Base-by-base conservation (phyloP, 805 yeast genomes). In the Debaryomyces prosopidis region DNA sequence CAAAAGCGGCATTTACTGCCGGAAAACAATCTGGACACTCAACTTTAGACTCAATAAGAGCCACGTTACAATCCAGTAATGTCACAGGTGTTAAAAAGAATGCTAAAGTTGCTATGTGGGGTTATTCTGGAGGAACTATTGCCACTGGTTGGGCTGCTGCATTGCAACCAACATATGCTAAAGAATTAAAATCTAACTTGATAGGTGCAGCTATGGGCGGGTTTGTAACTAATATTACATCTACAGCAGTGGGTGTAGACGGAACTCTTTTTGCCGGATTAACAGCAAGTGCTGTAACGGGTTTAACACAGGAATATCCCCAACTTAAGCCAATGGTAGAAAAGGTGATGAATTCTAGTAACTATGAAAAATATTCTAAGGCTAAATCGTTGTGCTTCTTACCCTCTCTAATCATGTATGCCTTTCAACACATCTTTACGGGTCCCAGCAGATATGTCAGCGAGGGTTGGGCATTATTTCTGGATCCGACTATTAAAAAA, bases 101-200 rank as follows among this genome's bases (percentile, higher is more conserved):
- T 43, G 63, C 63, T 10, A 47, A 52, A 17, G 50, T 58, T 3
- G 52, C 50, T 10, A 26, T 69, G 38, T 66, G 67, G 67, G 75
- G 75, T 0, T 70, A 63, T 42, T 65, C 71, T 3, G 75, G 75
- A n/a, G 75, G 73, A 8, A 56, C 70, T 1, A 46, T 68, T 26
- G 70, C 75, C 11, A 42, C 66, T 14, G 61, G 67, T 5, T 70
- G 75, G 75, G 73, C 72, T 11, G 63, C 68, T 3, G 57, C 64
- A 7, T 49, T 66, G 20, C 71, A 65, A 46, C 72, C 72, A 9
- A 39, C 48, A 1, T 69, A 69, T 45, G 73, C 74, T 4, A 66
- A 68, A 2, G 74, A 70, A 50, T 48, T 54, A 20, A 39, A 27
- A 41, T 44, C 51, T 10, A 59, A 44, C 42, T 58, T 50, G 4